Base-by-base conservation (phyloP, 768 basidiomycete species). In the Collybiopsis luxurians region DNA sequence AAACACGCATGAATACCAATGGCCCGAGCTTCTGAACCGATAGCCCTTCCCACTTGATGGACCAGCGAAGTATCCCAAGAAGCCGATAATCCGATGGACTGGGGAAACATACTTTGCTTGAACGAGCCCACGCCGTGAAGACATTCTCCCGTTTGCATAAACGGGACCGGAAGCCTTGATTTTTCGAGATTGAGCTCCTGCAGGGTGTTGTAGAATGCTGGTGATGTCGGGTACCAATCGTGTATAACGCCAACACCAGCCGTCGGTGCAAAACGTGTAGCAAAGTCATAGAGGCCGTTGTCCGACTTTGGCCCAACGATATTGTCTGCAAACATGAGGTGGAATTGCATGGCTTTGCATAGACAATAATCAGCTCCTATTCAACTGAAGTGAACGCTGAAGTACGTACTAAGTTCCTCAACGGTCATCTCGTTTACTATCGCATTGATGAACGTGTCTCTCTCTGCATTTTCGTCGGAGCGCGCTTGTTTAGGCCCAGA, bases 1-100 rank as follows among this genome's bases (percentile, higher is more conserved):
- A 67, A 54, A 53, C 66, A 67, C 15, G 57, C 61, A 40, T 67
- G 66, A 15, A 67, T 63, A 4, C 66, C 66, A 43, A 67, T 64
- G 12, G 60, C 61, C 13, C 66, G 56, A 23, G 66, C 66, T 38
- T 67, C 66, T 11, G 61, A 58, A 1, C 63, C 66, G 12, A 67
- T 65, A 10, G 66, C 66, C 28, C 66, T 59, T 0, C 60, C 66
- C 10, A 67, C 64, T n/a, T 53, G 30, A 38, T 64, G 45, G 17
- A 59, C 66, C 2, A 67, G 55, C 1, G 54, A 34, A 1, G 58
- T 34, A 24, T 67, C 66, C 39, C 61, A 67, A 9, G 61, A 59
- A 24, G 66, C 64, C 0, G 63, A 43, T 30, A 67, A 21, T 0
- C 60, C 66, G 44, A 67, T 65, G 23, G 57, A 48, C 53, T 65